Percentiles rank a stretch among this genome's conserved stretches.
Evolutionary conservation across 768 basidiomycete species (phyloP).

Genomic region (Pluteus cervinus): DNA sequence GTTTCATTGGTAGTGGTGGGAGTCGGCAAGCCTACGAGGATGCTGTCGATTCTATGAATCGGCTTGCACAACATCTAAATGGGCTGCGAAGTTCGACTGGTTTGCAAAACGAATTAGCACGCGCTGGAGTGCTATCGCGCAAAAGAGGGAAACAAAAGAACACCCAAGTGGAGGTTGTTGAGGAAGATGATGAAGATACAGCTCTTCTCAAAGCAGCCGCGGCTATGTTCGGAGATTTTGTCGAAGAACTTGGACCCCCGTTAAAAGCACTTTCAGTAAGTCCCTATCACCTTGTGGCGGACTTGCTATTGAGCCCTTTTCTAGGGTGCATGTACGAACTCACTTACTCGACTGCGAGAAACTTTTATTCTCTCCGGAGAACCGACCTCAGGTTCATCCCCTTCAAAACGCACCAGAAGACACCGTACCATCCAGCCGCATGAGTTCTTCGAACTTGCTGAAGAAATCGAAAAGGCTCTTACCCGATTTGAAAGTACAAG

Average conservation of each 20-base stretch:
- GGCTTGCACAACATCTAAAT: conserved; percentile 91
- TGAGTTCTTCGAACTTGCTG: conserved; percentile 61
- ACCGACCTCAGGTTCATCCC: too few species aligned
- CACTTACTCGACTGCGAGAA: not conserved
- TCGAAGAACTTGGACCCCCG: conserved; percentile 77
- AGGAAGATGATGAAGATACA: conserved; percentile 25
- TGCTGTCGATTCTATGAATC: conserved; percentile 78
- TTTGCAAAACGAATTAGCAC: conserved; percentile 77
- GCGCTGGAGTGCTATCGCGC: conserved; percentile 36
- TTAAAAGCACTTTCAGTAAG: conserved; percentile 68
- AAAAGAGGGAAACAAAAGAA: conserved; percentile 15
- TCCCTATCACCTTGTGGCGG: not conserved
- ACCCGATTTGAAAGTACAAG: conserved; percentile 77
- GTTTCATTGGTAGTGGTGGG: conserved; percentile 18
- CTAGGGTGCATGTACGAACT: not conserved
- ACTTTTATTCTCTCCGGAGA: too few species aligned
- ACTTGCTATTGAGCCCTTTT: not conserved
- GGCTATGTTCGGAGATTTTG: conserved; percentile 69
- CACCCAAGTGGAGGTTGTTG: conserved; percentile 8
- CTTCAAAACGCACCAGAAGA: not conserved
- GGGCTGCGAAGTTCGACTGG: conserved; percentile 81
- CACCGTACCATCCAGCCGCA: conserved; percentile 35
- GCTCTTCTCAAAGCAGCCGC: conserved; percentile 58
- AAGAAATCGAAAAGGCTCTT: conserved; percentile 63
- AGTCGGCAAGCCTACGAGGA: conserved; percentile 68